Conservation (phyloP, 768 basidiomycete species). For the Russula foetens region DNA sequence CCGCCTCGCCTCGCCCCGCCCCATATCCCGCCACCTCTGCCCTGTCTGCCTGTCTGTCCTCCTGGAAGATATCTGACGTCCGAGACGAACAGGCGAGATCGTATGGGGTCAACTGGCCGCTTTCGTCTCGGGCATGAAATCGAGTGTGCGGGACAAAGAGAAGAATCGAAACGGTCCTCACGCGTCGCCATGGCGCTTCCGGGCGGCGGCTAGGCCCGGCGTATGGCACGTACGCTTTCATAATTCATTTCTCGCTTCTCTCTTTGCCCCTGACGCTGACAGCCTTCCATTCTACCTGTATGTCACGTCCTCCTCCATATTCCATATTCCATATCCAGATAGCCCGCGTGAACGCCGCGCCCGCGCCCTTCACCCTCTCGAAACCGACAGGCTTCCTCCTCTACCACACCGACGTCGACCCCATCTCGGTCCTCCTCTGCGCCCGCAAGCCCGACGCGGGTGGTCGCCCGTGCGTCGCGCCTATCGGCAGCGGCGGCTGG, state of each 20-base stretch:
- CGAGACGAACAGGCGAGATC: conserved; percentile 8
- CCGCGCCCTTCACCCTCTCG: neutral
- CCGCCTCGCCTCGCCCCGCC: too few relatives aligned
- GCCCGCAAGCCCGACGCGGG: conserved; percentile 9
- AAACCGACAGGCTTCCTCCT: conserved; percentile 15
- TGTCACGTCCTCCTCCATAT: too few relatives aligned
- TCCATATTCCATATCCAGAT: too few relatives aligned
- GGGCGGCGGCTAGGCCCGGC: conserved; percentile 16
- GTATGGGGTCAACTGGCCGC: conserved; percentile 17
- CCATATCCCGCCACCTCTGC: too few relatives aligned
- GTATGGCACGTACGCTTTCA: conserved; percentile 14
- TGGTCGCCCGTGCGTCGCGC: conserved; percentile 9
- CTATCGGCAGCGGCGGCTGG: conserved; percentile 16
- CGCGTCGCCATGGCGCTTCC: conserved; percentile 13
- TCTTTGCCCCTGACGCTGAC: neutral
- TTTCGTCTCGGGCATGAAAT: conserved; percentile 18
- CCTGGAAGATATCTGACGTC: neutral
- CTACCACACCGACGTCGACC: conserved; percentile 12
- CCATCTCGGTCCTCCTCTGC: neutral
- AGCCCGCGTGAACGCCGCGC: conserved; percentile 12
- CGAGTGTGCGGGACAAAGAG: neutral
- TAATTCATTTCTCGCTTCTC: too few relatives aligned
- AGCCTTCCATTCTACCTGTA: neutral
- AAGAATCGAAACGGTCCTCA: neutral
- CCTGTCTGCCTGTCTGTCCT: neutral